Base-by-base conservation (phyloP, 495 filamentous ascomycete species). In the Alectoria sarmentosa region DNA sequence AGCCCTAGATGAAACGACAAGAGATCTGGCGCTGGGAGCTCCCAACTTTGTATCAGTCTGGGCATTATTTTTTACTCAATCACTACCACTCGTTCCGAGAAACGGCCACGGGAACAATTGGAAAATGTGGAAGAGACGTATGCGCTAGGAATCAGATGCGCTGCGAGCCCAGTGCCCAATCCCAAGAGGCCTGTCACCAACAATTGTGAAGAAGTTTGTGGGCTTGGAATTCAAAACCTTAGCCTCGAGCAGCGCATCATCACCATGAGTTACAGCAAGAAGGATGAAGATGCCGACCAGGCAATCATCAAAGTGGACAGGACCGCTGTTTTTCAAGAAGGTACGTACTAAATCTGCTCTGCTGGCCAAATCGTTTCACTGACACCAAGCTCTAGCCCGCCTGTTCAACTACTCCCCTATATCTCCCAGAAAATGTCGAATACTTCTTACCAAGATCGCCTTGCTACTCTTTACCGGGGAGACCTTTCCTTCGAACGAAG, bases 281-380 rank as follows among this genome's bases (percentile, higher is more conserved):
- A 96, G 82, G 92, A 98, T 76, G 93, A 98, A 82, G 93, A 98
- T 83, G 91, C 86, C 75, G 91, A 96, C 73, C 86, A 88, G 77
- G 85, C 90, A 70, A 85, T 95, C 81, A 87, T 96, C 82, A 94
- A 91, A 82, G 90, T 98, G 66, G 94, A 98, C 80, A 89, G 95
- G 72, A 98, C 94, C 65, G 91, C 92, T 68, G 94, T 98, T 64
- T 98, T 98, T 76, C 94, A 98, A 84, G 95, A 98, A 88, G 94
- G 94, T 97, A 77, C 76, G 80, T 58, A 73, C 69, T 64, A 57
- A 59, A 65, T 34, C 54, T 63, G 34, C 17, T 57, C 37, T 21
- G n/a, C 48, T 32, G 17, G 26, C 49, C 38, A 63, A 34, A 2
- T 32, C 49, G 17, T 57, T 46, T 59, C 66, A 60, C 39, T 70